These are phyloP conservation scores for Wickerhamiella occidentalis DNA, from an alignment of 805 yeast genomes.

Conservation along the genomic window DNA sequence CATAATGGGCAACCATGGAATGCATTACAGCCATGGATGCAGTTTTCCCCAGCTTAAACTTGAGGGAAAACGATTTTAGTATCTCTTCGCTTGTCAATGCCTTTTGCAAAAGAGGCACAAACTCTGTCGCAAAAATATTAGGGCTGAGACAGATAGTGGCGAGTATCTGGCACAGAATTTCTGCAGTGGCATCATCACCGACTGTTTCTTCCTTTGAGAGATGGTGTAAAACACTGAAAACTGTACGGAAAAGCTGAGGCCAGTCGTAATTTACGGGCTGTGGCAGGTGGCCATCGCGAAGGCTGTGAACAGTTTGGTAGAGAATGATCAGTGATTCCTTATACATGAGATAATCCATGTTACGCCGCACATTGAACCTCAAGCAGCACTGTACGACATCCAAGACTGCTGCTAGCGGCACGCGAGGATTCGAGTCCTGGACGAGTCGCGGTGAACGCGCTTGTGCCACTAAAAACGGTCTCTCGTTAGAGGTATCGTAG, in stretches of 20 bases:
- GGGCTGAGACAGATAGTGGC: conserved; percentile 27
- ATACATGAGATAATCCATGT: conserved; percentile 25
- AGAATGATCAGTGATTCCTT: conserved; percentile 19
- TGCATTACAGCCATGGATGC: conserved; percentile 19
- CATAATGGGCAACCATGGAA: conserved; percentile 22
- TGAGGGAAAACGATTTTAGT: conserved; percentile 18
- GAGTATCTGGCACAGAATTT: conserved; percentile 18
- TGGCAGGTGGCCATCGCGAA: conserved; percentile 7
- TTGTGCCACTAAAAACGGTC: conserved; percentile 19
- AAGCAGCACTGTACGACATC: conserved; percentile 27
- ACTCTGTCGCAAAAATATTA: conserved; percentile 24
- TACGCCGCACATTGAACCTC: conserved; percentile 25
- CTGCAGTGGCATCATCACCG: not conserved
- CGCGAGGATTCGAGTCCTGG: conserved; percentile 20
- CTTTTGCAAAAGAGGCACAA: conserved; percentile 26
- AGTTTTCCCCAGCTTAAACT: conserved; percentile 16
- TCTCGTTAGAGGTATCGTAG: conserved; percentile 13
- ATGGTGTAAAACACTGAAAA: conserved; percentile 24
- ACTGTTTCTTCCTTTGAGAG: conserved; percentile 14
- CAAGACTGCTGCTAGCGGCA: conserved; percentile 27
- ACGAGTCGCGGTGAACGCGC: conserved; percentile 23
- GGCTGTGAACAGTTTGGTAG: conserved; percentile 20
- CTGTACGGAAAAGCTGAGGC: conserved; percentile 30
- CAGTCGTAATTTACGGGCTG: conserved; percentile 26
- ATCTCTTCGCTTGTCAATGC: conserved; percentile 23